Percentiles rank a stretch among this genome's conserved stretches.
phyloP scores from a whole-genome alignment of 2,329 filamentous ascomycete species.

The Lithohypha guttulata region DNA sequence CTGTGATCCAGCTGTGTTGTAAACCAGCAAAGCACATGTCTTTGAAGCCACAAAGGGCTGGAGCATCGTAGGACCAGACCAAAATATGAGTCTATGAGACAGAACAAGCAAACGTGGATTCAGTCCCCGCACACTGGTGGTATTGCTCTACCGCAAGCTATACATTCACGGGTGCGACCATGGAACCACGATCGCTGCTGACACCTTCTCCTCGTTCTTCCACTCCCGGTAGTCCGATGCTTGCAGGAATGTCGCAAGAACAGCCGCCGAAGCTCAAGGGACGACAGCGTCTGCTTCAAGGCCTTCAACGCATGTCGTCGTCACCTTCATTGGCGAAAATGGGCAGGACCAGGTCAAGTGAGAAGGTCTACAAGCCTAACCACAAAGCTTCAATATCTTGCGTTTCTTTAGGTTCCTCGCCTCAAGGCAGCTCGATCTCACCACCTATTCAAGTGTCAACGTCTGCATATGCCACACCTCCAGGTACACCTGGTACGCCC shows the following conservation, averaged over 20 bases:
- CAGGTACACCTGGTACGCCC: slow-evolving; percentile 41
- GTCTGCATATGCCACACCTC: slow-evolving; percentile 45
- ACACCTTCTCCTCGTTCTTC: slow-evolving; percentile 6
- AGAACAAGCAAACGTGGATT: neutral
- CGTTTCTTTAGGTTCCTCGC: slow-evolving; percentile 47
- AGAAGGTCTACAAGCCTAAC: slow-evolving; percentile 46
- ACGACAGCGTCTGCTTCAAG: slow-evolving; percentile 58
- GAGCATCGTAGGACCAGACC: neutral
- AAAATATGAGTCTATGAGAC: neutral
- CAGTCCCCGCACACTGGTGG: neutral
- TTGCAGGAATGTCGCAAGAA: slow-evolving; percentile 20
- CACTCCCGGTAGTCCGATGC: slow-evolving; percentile 4
- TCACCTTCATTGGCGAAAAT: slow-evolving; percentile 59
- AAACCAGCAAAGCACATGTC: slow-evolving; percentile 2
- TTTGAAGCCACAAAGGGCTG: no score
- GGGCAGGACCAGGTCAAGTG: slow-evolving; percentile 54
- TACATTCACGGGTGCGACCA: neutral
- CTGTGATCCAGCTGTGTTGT: no score
- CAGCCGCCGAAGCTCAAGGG: slow-evolving; percentile 51
- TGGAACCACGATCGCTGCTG: neutral
- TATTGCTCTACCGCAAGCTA: neutral
- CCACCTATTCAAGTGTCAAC: slow-evolving; percentile 46
- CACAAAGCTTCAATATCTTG: slow-evolving; percentile 56
- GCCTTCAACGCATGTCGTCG: slow-evolving; percentile 71
- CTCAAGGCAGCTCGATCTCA: slow-evolving; percentile 43